Evolutionary conservation across 2,329 filamentous ascomycete species (phyloP), one percentile per base, ranked within the genome.

Genomic region (Cercospora nicotianae): DNA sequence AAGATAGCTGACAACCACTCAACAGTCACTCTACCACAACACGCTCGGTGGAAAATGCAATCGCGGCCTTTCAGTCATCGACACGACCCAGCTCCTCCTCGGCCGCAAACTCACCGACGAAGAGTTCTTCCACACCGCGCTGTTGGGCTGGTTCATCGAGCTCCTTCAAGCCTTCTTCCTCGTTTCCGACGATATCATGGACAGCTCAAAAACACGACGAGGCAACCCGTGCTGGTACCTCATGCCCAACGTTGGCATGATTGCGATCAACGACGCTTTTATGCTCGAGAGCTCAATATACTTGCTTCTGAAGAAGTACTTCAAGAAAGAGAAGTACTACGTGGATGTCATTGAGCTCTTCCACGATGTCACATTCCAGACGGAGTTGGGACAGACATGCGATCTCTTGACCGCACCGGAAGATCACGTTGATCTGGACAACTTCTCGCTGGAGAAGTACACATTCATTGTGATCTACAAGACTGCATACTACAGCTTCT

Each of bases 381-480:
- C 95, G 67, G 95, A 99, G 84, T 86, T 97, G 68, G 95, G 95
- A 73, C 95, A 99, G 86, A 85, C 93, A 65, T 96, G 93, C 81
- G 95, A 99, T 80, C 86, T 99, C 72, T 88, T 98, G 79, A 99
- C 95, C 58, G 95, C 95, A 42, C 95, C 95, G 51, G 95, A 99
- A 83, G 94, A 97, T 80, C 85, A 90, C 70, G 91, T 98, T 77
- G 89, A 98, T 82, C 89, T 99, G 72, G 86, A 92, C 86, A 97
- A 97, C 85, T 99, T 99, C 86, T 93, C 89, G 80, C 86, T 97
- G 81, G 87, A 94, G 70, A 99, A 97, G 86, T 97, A 97, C 86
- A 89, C 86, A 76, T 99, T 98, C 86, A 99, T 99, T 78, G 95
- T 99, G 83, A 92, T 96, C 82, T 98, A 96, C 89, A 99, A 99